Evolutionary conservation across 78 protist genomes (phyloP), one percentile per base, ranked within the genome.

Genomic region (Diacronema lutheri): DNA sequence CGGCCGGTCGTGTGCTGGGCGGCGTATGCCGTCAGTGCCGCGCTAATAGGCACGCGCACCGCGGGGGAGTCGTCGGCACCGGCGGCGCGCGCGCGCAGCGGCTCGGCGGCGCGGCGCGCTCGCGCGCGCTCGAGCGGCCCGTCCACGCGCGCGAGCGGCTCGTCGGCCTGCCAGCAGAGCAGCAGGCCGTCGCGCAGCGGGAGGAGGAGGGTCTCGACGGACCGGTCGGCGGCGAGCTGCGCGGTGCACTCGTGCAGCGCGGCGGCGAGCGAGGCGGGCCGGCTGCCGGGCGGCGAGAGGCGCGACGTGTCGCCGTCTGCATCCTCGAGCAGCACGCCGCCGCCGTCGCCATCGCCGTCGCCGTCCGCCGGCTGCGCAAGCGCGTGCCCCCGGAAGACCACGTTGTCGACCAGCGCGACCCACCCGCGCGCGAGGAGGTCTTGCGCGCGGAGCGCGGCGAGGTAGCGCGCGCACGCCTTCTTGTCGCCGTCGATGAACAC

Each of bases 101-200:
- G 50, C 50, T 3, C 50, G 50, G 50, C 50, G n/a, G n/a, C n/a
- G n/a, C 50, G 50, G 50, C 50, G 50, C 50, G 50, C 50, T 44
- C 16, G 50, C 50, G 16, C 50, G 50, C 50, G 16, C 16, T 7
- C 50, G 50, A 7, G 50, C 50, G n/a, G n/a, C n/a, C n/a, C n/a
- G n/a, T n/a, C n/a, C n/a, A n/a, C n/a, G n/a, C n/a, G n/a, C n/a
- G n/a, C n/a, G n/a, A n/a, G n/a, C n/a, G n/a, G n/a, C n/a, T n/a
- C n/a, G n/a, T n/a, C n/a, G n/a, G n/a, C n/a, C n/a, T n/a, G n/a
- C n/a, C n/a, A n/a, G n/a, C n/a, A n/a, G 50, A 44, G 50, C 16
- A 3, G 3, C 16, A 71, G 79, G 19, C 79, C 79, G 79, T 71
- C 79, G 13, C 79, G 79, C 16, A 71, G 79, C 35, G 79, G 79